Percentiles rank a stretch among this genome's conserved stretches.
Conservation (phyloP, 208 protist species). For the Wallacemonas sp. region DNA sequence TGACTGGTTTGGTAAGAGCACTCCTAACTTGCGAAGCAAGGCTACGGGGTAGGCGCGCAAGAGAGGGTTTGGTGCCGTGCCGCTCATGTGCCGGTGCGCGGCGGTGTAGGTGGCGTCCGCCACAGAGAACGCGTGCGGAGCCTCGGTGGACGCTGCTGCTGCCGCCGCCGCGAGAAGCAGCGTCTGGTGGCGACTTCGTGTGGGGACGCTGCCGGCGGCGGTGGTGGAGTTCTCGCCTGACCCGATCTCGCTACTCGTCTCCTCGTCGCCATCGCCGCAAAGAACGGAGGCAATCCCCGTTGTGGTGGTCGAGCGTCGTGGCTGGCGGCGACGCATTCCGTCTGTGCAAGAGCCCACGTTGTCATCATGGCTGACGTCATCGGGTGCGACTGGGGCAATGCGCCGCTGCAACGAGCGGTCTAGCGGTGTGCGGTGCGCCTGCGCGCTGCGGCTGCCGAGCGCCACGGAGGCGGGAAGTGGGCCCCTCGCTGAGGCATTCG, state of each 20-base stretch:
- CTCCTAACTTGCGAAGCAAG: constrained; percentile 34
- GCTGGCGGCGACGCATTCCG: neutral
- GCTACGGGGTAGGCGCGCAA: constrained; percentile 36
- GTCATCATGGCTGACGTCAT: no score
- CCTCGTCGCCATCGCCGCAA: neutral
- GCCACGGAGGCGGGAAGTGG: neutral
- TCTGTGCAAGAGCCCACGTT: no score
- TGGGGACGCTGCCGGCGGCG: neutral
- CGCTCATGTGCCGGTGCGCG: constrained; percentile 1
- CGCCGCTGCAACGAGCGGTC: neutral
- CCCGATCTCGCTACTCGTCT: no score
- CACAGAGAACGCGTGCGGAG: neutral
- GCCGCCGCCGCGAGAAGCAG: neutral
- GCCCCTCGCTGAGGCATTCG: neutral
- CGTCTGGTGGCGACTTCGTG: neutral
- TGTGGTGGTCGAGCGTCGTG: neutral
- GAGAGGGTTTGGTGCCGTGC: constrained; percentile 28
- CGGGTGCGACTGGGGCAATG: no score
- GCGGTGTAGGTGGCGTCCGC: constrained; percentile 1
- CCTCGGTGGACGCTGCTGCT: neutral
- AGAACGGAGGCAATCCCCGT: constrained; percentile 3
- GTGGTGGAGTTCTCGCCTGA: neutral
- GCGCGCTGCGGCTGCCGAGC: neutral
- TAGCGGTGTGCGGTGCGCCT: neutral
- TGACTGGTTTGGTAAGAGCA: constrained; percentile 23